Base-by-base conservation (phyloP, 257 asterid genomes). In the Thymus quinquecostatus region DNA sequence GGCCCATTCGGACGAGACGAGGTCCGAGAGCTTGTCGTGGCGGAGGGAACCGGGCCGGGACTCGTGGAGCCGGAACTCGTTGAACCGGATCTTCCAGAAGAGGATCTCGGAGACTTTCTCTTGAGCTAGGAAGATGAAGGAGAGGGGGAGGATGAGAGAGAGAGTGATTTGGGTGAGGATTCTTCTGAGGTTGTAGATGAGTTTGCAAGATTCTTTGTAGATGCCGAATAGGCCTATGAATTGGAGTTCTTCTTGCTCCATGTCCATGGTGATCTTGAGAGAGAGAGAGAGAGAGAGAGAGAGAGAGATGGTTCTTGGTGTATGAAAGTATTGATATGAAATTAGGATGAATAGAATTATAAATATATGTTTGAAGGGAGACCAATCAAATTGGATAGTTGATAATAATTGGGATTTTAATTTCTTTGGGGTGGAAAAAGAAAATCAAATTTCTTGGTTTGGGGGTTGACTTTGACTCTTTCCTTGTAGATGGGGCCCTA, bases 191-290 rank as follows among this genome's bases (percentile, higher is more conserved):
- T 61, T 63, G 79, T 61, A 76, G 38, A 89, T 79, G 36, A 89
- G 80, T 47, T 86, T 82, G 86, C 57, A 80, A 76, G 92, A 44
- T 80, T 87, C 90, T 32, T 21, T 1, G 63, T 81, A 81, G 72
- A 89, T 81, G 28, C 85, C 89, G 14, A 84, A 81, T 38, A 85
- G 74, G 55, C 90, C 90, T 10, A 89, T 70, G 29, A 78, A 82
- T 73, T 82, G 88, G 82, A 85, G 84, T 40, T 89, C 86, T 73
- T 89, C 92, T 75, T 81, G 96, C n/a, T 84, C 92, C 74, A 54
- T 78, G 5, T 89, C 93, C 96, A 89, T 86, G 66, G 60, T 43
- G 73, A n/a, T 29, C 14, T 28, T 2, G 57, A 29, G 5, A 27
- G 38, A 28, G 12, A 5, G 44, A 45, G 69, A 64, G 40, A 30